Evolutionary conservation across 148 eudicot species (phyloP).

Genomic region (Vaccinium myrtillus): DNA sequence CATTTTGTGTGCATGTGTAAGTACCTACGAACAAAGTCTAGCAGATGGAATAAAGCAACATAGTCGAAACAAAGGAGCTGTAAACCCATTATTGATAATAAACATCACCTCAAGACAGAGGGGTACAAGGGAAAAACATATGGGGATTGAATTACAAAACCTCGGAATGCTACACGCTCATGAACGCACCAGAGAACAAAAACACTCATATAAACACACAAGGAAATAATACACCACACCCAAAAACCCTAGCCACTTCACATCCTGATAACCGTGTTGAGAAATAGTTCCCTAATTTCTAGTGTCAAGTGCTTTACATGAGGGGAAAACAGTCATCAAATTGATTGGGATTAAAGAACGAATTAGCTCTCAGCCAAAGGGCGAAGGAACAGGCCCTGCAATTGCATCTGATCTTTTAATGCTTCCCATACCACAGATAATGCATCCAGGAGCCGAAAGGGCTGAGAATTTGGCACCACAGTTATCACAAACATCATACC

Average conservation of each 20-base stretch:
- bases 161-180: not conserved
- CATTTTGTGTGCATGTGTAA: not conserved
- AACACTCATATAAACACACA: not conserved
- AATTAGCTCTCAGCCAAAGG: conserved; percentile 60
- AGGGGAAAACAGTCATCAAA: not conserved
- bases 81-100: not conserved
- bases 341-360: not conserved
- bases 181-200: not conserved
- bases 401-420: conserved; percentile 91
- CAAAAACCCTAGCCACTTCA: not conserved
- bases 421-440: conserved; percentile 98
- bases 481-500: conserved; percentile 92
- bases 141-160: not conserved
- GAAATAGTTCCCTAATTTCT: not conserved
- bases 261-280: not conserved
- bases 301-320: not conserved
- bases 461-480: conserved; percentile 97
- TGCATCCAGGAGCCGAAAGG: conserved; percentile 82
- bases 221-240: conserved; percentile 2
- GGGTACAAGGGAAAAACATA: not conserved
- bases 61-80: not conserved
- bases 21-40: not conserved
- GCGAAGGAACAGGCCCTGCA: conserved; percentile 79
- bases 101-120: not conserved
- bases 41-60: not conserved